A percentile compares a stretch with the other conserved stretches of the same genome.
Evolutionary conservation across 805 yeast species (phyloP).

Genomic region (Metschnikowia rubicola): DNA sequence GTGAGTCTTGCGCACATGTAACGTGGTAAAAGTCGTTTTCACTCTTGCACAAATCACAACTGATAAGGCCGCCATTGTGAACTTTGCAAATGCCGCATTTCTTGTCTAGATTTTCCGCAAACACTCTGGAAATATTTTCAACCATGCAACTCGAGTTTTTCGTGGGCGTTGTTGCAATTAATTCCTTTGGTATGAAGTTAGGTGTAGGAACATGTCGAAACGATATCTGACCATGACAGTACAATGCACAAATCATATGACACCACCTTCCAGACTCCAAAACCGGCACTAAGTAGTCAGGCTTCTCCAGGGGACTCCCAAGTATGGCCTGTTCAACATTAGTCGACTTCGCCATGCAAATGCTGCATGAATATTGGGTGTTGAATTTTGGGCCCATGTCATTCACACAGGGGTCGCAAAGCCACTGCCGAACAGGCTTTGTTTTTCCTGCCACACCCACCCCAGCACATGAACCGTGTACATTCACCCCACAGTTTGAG

Average conservation of each 20-base stretch:
- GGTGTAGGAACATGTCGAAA: slow-evolving; percentile 14
- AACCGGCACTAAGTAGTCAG: slow-evolving; percentile 72
- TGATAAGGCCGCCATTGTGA: slow-evolving; percentile 47
- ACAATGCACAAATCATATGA: slow-evolving; percentile 69
- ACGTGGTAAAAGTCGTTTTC: slow-evolving; percentile 37
- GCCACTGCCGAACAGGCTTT: slow-evolving; percentile 52
- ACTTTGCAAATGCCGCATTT: slow-evolving; percentile 46
- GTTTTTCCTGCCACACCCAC: slow-evolving; percentile 14
- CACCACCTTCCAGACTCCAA: slow-evolving; percentile 64
- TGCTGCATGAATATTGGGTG: slow-evolving; percentile 56
- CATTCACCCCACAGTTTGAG: slow-evolving; percentile 61
- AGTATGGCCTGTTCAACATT: slow-evolving; percentile 44
- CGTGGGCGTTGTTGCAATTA: slow-evolving; percentile 4
- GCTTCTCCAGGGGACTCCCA: slow-evolving; percentile 40
- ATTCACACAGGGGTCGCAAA: slow-evolving; percentile 77
- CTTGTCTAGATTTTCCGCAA: slow-evolving; percentile 24
- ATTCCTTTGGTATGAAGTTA: slow-evolving; percentile 10
- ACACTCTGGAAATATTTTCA: slow-evolving; percentile 27
- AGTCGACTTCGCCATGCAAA: slow-evolving; percentile 59
- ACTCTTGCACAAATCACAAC: slow-evolving; percentile 44
- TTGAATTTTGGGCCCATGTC: slow-evolving; percentile 58
- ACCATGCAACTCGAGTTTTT: slow-evolving; percentile 17
- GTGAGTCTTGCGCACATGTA: slow-evolving; percentile 55
- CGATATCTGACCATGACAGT: slow-evolving; percentile 38
- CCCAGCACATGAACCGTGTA: slow-evolving; percentile 74